Evolutionary conservation across 306 rosid genomes (phyloP).

Genomic region (Begonia loranthoides): DNA sequence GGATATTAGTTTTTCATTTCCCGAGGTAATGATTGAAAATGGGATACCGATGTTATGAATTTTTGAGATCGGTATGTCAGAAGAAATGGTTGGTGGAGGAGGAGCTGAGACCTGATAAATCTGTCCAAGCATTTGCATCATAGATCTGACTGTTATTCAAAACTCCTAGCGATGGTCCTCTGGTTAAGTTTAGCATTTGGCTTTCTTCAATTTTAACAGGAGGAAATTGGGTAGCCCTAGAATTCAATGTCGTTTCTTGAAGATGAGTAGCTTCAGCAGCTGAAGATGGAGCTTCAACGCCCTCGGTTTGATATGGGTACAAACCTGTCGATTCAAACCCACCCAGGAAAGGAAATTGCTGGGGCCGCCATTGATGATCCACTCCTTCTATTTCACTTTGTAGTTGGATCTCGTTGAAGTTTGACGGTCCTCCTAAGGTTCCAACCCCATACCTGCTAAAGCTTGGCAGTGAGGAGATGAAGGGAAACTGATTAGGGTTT

Average conservation of each 20-base stretch:
- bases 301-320: conserved; percentile 4
- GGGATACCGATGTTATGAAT: too few species aligned
- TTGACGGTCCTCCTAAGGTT: conserved; percentile 29
- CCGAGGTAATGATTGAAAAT: too few species aligned
- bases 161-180: conserved; percentile 3
- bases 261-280: neutral
- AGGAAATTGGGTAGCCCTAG: conserved; percentile 10
- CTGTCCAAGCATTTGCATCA: conserved; percentile 11
- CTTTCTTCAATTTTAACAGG: conserved; percentile 13
- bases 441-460: conserved; percentile 35
- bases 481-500: conserved; percentile 24
- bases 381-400: conserved; percentile 15
- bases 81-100: conserved; percentile 8
- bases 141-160: conserved; percentile 5
- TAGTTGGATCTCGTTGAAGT: conserved; percentile 38
- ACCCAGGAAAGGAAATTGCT: conserved; percentile 2
- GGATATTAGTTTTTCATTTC: too few species aligned
- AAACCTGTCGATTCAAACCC: conserved; percentile 1
- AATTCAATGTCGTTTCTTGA: neutral
- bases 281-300: neutral
- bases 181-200: conserved; percentile 9
- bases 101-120: conserved; percentile 11
- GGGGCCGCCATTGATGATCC: conserved; percentile 20
- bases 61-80: neutral
- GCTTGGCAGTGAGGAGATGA: conserved; percentile 55